Percentiles rank a stretch among this genome's conserved stretches.
Evolutionary conservation across 768 basidiomycete species (phyloP).

Genomic region (Podaxis pistillaris): DNA sequence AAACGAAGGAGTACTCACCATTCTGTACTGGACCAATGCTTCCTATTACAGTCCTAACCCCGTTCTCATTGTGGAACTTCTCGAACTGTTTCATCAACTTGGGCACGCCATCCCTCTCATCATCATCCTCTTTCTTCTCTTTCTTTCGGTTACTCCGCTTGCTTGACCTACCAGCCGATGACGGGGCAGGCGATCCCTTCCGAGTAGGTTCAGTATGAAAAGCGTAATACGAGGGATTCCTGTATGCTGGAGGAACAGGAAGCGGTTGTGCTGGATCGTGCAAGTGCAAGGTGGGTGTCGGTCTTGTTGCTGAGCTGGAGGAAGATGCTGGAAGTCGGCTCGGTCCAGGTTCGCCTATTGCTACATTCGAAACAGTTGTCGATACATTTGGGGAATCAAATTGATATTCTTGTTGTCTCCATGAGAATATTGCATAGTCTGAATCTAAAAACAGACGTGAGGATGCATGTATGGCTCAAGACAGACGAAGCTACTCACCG

Average conservation of each 20-base stretch:
- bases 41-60: conserved; percentile 90
- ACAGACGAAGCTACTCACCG: conserved; percentile 42
- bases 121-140: conserved; percentile 20
- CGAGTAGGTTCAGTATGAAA: conserved; percentile 47
- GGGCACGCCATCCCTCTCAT: conserved; percentile 48
- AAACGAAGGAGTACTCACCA: conserved; percentile 45
- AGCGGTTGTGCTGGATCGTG: conserved; percentile 59
- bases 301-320: conserved; percentile 23
- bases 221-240: conserved; percentile 69
- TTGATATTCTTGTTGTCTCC: conserved; percentile 51
- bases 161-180: conserved; percentile 24
- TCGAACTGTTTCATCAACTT: conserved; percentile 76
- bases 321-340: conserved; percentile 5
- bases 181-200: conserved; percentile 20
- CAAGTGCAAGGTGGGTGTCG: conserved; percentile 58
- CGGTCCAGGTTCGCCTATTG: conserved; percentile 10
- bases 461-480: neutral
- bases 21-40: conserved; percentile 87
- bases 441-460: conserved; percentile 46
- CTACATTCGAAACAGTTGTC: neutral
- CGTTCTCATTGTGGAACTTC: conserved; percentile 86
- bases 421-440: conserved; percentile 85
- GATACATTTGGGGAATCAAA: conserved; percentile 6
- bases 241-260: conserved; percentile 60
- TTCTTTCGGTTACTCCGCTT: conserved; percentile 32